Evolutionary conservation across 768 basidiomycete genomes (phyloP).

Genomic region (Leccinellum albellum): DNA sequence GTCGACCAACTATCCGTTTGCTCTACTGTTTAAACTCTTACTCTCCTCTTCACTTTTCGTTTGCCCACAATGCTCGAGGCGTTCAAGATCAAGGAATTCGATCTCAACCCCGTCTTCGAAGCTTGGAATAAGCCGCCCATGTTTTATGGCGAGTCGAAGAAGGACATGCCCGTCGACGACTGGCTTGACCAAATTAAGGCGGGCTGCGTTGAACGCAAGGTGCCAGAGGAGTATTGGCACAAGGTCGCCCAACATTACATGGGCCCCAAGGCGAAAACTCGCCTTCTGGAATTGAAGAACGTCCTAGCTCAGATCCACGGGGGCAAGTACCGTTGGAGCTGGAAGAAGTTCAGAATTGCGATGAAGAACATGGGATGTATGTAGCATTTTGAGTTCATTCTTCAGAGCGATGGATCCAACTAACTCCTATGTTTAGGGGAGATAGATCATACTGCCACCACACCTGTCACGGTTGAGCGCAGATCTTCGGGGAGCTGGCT

Average conservation of each 20-base stretch:
- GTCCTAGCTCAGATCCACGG: constrained; percentile 74
- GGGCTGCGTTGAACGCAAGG: constrained; percentile 65
- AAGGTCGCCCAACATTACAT: constrained; percentile 76
- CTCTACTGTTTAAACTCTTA: constrained; percentile 7
- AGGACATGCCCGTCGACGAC: constrained; percentile 64
- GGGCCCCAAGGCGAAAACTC: constrained; percentile 62
- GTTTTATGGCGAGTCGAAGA: constrained; percentile 66
- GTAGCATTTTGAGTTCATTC: constrained; percentile 27
- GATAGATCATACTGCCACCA: constrained; percentile 56
- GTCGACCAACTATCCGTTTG: constrained; percentile 15
- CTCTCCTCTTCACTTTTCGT: neutral
- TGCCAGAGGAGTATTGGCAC: constrained; percentile 81
- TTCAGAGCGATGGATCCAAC: neutral
- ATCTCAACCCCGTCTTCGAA: constrained; percentile 64
- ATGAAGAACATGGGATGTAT: constrained; percentile 80
- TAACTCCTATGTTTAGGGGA: constrained; percentile 46
- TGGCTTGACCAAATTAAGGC: constrained; percentile 71
- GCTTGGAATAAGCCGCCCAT: constrained; percentile 64
- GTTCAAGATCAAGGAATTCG: constrained; percentile 76
- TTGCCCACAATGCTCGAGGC: constrained; percentile 54
- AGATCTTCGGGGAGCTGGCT: constrained; percentile 48
- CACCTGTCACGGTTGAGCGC: constrained; percentile 56
- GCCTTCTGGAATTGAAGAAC: constrained; percentile 65
- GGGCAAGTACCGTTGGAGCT: constrained; percentile 76
- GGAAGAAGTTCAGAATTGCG: constrained; percentile 78